phyloP scores from a whole-genome alignment of 768 basidiomycete genomes.

The Sarcodon sp. region DNA sequence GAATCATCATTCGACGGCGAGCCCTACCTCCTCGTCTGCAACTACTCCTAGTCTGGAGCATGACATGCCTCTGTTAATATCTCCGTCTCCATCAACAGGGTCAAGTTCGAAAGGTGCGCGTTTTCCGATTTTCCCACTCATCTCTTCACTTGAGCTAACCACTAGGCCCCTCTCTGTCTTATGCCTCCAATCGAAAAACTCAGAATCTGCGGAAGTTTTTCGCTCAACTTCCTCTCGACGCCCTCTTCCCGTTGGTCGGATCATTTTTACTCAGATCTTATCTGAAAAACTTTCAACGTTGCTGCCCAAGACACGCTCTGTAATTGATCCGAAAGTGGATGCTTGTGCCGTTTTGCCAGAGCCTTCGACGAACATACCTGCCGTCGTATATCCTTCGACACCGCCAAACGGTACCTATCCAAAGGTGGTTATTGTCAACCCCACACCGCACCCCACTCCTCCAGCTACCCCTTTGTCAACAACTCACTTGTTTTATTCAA shows the following conservation, averaged over 20 bases:
- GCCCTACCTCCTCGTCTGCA: slow-evolving; percentile 10
- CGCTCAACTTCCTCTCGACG: slow-evolving; percentile 8
- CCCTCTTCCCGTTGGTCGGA: slow-evolving; percentile 23
- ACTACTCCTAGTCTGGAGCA: not conserved
- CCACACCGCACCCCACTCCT: slow-evolving; percentile 70
- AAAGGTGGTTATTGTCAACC: slow-evolving; percentile 56
- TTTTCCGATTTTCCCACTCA: not conserved
- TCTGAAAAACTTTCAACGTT: slow-evolving; percentile 24
- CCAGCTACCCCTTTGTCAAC: slow-evolving; percentile 44
- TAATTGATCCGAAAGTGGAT: not conserved
- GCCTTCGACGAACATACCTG: slow-evolving; percentile 7
- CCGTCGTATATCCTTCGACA: slow-evolving; percentile 10
- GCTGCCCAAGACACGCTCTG: slow-evolving; percentile 9
- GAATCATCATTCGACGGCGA: slow-evolving; percentile 15
- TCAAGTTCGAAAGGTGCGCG: not conserved
- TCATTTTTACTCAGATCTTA: slow-evolving; percentile 45
- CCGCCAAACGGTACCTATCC: slow-evolving; percentile 26
- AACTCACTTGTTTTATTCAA: slow-evolving; percentile 4
- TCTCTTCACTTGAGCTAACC: not conserved
- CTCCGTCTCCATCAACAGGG: not conserved
- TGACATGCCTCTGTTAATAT: not conserved
- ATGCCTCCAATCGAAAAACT: not conserved
- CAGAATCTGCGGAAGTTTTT: not conserved
- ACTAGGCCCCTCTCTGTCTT: not conserved
- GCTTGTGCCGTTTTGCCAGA: slow-evolving; percentile 6